Evolutionary conservation across 176 grass and related monocot genomes (phyloP).

Genomic region (Cymbopogon citratus): DNA sequence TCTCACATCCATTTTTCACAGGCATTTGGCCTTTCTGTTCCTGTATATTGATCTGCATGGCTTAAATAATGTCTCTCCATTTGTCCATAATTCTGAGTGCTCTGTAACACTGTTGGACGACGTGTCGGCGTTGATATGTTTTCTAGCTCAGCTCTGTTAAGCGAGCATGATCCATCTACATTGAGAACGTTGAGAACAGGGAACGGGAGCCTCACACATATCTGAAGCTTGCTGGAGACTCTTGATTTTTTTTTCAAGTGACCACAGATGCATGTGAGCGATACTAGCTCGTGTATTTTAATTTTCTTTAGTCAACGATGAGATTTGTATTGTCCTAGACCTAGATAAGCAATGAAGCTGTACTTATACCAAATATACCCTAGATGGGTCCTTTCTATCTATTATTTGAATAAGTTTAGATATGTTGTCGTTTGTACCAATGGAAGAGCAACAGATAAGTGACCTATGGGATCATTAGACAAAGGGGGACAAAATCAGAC

Average conservation of each 20-base stretch:
- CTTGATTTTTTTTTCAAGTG: neutral
- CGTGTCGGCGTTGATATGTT: neutral
- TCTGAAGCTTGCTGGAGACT: neutral
- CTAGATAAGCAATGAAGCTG: too few relatives aligned
- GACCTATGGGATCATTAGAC: too few relatives aligned
- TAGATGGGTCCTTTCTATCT: too few relatives aligned
- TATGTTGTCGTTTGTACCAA: too few relatives aligned
- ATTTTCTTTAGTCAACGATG: too few relatives aligned
- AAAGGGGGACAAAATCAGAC: too few relatives aligned
- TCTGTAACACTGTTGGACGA: neutral
- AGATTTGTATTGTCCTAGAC: too few relatives aligned
- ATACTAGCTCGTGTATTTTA: too few relatives aligned
- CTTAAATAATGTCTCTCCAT: neutral
- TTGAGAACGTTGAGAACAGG: neutral
- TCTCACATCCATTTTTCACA: neutral
- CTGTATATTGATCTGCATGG: neutral
- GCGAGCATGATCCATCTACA: neutral
- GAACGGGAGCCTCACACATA: neutral
- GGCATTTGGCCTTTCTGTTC: neutral
- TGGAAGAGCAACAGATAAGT: too few relatives aligned
- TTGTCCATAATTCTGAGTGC: neutral
- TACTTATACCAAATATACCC: too few relatives aligned
- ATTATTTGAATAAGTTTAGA: too few relatives aligned
- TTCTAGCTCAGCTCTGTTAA: neutral
- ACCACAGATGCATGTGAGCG: neutral